A percentile compares a stretch with the other conserved stretches of the same genome.
phyloP scores from a whole-genome alignment of 805 yeast genomes.

The Ogataea ganodermae region DNA sequence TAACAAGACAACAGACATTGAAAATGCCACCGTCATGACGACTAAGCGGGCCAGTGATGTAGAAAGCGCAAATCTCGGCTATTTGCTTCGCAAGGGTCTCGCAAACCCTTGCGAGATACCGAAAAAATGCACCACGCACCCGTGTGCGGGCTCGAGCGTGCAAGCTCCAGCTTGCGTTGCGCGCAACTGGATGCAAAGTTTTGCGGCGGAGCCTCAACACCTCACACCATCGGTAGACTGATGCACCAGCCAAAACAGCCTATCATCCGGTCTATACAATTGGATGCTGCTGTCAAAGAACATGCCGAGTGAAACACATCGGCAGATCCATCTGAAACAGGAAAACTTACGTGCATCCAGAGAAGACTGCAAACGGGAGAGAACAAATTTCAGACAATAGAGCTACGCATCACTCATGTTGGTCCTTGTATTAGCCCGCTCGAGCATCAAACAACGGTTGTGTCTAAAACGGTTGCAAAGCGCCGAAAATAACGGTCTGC shows the following conservation, averaged over 20 bases:
- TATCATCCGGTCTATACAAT: constrained; percentile 1
- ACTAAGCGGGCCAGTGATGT: too few relatives aligned
- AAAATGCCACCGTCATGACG: too few relatives aligned
- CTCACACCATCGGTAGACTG: constrained; percentile 2
- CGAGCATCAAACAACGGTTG: neutral
- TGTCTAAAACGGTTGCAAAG: neutral
- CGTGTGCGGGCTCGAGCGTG: too few relatives aligned
- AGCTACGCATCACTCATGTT: neutral
- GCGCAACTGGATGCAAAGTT: neutral
- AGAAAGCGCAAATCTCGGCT: too few relatives aligned
- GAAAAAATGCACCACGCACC: too few relatives aligned
- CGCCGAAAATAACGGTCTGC: neutral
- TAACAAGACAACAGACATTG: too few relatives aligned
- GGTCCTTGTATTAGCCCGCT: neutral
- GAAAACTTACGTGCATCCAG: constrained; percentile 4
- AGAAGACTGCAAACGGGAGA: neutral
- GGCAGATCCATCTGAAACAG: constrained; percentile 6
- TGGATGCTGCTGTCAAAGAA: constrained; percentile 3
- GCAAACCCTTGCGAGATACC: too few relatives aligned
- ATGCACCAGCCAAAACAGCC: constrained; percentile 1
- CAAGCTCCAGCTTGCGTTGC: too few relatives aligned
- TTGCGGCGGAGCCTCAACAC: neutral
- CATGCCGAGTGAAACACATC: neutral
- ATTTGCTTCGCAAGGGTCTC: too few relatives aligned
- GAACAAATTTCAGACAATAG: constrained; percentile 3